phyloP scores from a whole-genome alignment of 306 rosid genomes.

The Macrotyloma uniflorum region DNA sequence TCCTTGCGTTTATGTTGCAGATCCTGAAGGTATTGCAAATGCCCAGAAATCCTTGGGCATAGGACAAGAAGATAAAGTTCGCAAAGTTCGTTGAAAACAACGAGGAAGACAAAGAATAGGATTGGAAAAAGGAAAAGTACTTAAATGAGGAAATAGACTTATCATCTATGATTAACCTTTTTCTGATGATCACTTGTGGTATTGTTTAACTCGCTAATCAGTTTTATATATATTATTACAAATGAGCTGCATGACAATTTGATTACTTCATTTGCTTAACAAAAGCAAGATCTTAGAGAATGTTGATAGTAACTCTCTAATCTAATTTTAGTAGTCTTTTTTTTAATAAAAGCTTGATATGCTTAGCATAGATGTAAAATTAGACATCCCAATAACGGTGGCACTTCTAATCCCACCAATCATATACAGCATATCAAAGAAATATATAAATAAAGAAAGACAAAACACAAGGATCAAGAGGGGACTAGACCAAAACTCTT shows the following conservation, averaged over 20 bases:
- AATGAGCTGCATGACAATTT: neutral
- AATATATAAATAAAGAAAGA: too few species aligned
- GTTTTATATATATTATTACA: constrained; percentile 11
- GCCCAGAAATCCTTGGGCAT: constrained; percentile 90
- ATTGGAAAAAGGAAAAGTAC: neutral
- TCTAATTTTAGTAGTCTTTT: too few species aligned
- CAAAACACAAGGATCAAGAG: too few species aligned
- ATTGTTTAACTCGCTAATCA: neutral
- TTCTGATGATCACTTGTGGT: neutral
- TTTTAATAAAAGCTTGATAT: too few species aligned
- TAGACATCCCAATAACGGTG: too few species aligned
- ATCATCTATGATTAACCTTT: neutral
- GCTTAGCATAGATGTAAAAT: too few species aligned
- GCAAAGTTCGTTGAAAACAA: constrained; percentile 64
- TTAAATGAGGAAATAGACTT: neutral
- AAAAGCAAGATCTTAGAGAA: neutral
- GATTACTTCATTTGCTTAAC: neutral
- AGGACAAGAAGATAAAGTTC: constrained; percentile 84
- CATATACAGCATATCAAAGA: too few species aligned
- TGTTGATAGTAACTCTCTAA: too few species aligned
- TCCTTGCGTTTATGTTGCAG: constrained; percentile 48
- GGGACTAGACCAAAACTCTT: too few species aligned
- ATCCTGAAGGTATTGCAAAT: constrained; percentile 95
- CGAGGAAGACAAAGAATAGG: neutral
- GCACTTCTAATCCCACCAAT: too few species aligned